A percentile compares a stretch with the other conserved stretches of the same genome.
Conservation (phyloP, 2,329 filamentous ascomycete genomes). For the Calonectria montana region DNA sequence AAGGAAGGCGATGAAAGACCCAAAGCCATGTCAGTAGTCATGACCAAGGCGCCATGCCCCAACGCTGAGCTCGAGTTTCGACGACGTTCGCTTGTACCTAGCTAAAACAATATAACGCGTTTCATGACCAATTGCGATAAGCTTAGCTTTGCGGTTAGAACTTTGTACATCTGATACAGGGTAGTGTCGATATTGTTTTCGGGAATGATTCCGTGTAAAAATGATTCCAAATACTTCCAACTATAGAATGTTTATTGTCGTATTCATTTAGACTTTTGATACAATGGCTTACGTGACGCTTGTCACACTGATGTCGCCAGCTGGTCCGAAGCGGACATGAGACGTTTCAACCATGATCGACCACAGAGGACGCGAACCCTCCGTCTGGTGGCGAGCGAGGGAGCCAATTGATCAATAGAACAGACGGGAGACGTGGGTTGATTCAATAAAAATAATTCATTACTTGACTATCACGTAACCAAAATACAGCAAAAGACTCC, state of each 20-base stretch:
- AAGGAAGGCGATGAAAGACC: constrained; percentile 53
- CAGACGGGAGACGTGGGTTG: background rate
- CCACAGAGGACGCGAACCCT: background rate
- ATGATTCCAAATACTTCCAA: background rate
- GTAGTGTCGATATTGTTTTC: background rate
- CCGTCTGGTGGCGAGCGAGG: background rate
- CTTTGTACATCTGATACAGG: background rate
- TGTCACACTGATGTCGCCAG: background rate
- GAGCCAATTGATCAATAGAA: background rate
- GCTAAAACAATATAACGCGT: background rate
- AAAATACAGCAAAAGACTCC: constrained; percentile 35
- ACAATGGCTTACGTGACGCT: background rate
- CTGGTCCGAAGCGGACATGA: background rate
- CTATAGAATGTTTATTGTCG: background rate
- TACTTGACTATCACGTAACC: constrained; percentile 36
- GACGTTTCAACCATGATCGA: background rate
- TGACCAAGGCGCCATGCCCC: constrained; percentile 55
- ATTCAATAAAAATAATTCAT: constrained; percentile 33
- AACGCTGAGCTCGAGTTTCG: constrained; percentile 55
- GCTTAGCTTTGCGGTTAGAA: background rate
- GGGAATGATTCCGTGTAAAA: background rate
- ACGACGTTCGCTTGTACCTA: constrained; percentile 42
- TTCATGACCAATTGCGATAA: background rate
- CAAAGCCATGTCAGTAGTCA: constrained; percentile 51
- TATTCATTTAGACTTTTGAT: background rate